These are phyloP conservation scores for Lentinula novae-zelandiae DNA, from an alignment of 1,284 basidiomycete species.

Conservation along the genomic window DNA sequence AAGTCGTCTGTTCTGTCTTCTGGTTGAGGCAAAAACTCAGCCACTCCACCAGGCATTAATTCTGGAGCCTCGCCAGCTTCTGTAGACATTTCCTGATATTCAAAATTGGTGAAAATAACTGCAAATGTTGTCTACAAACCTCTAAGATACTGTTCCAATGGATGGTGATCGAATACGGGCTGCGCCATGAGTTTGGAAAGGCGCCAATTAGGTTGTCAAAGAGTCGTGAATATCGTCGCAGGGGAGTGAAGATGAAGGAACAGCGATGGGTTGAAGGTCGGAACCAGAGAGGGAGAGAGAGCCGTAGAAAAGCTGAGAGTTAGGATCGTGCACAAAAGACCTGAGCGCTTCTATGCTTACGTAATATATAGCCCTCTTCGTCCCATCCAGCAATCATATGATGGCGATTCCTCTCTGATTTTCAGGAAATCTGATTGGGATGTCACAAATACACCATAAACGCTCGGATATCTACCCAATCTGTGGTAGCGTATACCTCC, in stretches of 20 bases:
- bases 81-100: slow-evolving; percentile 21
- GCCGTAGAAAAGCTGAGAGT: not conserved
- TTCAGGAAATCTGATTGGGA: too few species aligned
- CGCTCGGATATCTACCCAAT: too few species aligned
- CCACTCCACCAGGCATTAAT: slow-evolving; percentile 33
- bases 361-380: too few species aligned
- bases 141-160: slow-evolving; percentile 68
- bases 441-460: too few species aligned
- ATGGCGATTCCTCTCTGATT: too few species aligned
- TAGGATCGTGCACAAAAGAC: not conserved
- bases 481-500: too few species aligned
- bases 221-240: slow-evolving; percentile 2
- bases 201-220: not conserved
- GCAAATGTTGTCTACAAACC: slow-evolving; percentile 36
- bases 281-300: not conserved
- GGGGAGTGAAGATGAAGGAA: not conserved
- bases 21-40: slow-evolving; percentile 25
- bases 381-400: too few species aligned
- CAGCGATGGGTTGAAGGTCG: not conserved
- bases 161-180: slow-evolving; percentile 73
- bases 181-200: slow-evolving; percentile 55
- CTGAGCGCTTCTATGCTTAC: not conserved
- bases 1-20: slow-evolving; percentile 28
- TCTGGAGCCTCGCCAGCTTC: slow-evolving; percentile 54
- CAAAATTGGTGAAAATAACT: not conserved